Conservation (phyloP, 2,329 filamentous ascomycete species). For the Cryphonectria japonica region DNA sequence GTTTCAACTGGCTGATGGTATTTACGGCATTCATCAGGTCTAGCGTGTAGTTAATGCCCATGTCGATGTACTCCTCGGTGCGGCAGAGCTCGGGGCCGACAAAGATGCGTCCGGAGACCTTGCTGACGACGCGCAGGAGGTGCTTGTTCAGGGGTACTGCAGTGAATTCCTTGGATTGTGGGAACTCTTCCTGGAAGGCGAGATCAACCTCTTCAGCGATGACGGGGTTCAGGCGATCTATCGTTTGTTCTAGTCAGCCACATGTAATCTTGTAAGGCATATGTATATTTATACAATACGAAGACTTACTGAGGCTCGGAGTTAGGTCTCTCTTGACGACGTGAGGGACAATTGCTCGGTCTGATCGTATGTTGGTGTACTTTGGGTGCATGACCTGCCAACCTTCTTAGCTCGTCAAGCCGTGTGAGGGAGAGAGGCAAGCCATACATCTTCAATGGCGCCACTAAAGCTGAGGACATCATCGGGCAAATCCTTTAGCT, state of each 20-base stretch:
- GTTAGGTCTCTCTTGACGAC: slow-evolving; percentile 24
- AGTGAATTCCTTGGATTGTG: slow-evolving; percentile 45
- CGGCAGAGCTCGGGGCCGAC: slow-evolving; percentile 52
- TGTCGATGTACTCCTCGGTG: slow-evolving; percentile 48
- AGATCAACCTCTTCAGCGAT: slow-evolving; percentile 45
- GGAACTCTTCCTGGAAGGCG: slow-evolving; percentile 41
- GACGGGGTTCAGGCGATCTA: slow-evolving; percentile 42
- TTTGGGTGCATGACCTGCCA: slow-evolving; percentile 24
- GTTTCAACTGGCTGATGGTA: slow-evolving; percentile 36
- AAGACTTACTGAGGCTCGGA: slow-evolving; percentile 23
- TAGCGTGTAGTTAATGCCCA: slow-evolving; percentile 52
- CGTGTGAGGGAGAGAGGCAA: not conserved
- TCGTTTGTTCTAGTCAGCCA: not conserved
- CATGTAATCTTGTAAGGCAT: not conserved
- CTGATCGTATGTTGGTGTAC: slow-evolving; percentile 20
- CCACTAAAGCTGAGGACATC: slow-evolving; percentile 21
- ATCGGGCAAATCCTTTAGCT: slow-evolving; percentile 26
- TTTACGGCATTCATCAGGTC: slow-evolving; percentile 44
- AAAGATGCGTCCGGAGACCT: slow-evolving; percentile 51
- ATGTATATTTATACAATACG: not conserved
- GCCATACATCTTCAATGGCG: slow-evolving; percentile 20
- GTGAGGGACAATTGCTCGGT: slow-evolving; percentile 24
- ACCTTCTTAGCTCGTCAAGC: not conserved
- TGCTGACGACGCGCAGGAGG: slow-evolving; percentile 50
- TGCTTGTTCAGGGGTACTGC: slow-evolving; percentile 44